Base-by-base conservation (phyloP, 2,329 filamentous ascomycete species). In the Scedosporium minutisporum region DNA sequence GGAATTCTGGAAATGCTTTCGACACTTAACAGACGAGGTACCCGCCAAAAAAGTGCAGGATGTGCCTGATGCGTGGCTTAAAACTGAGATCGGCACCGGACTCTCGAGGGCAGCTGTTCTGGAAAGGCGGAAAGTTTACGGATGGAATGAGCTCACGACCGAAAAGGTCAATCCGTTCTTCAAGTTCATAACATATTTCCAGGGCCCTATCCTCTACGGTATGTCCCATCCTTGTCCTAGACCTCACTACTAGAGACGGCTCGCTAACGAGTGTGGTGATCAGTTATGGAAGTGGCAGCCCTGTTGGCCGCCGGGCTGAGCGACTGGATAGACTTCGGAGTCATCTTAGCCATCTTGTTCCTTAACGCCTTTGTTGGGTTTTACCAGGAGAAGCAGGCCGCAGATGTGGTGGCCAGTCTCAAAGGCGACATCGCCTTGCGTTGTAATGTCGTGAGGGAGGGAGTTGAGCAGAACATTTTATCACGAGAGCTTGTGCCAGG, bases 361-460 rank as follows among this genome's bases (percentile, higher is more conserved):
- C 85, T 91, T 66, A 91, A 91, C 78, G 88, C 88, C 67, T 77
- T 87, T 66, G 88, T 90, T 73, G 88, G 88, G 79, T 91, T 87
- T 84, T 90, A 91, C 75, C 88, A 90, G 74, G 88, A 91, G 77
- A 91, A 91, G 79, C 87, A 90, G 76, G 88, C 88, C 69, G 88
- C 87, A 67, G 88, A 91, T 75, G 87, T 90, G 70, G 87, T 90
- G 70, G 87, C 87, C 63, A 84, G 80, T 66, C 78, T 91, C 65
- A 90, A 90, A 80, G 88, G 88, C 78, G 88, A 91, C 71, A 91
- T 91, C 71, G 88, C 88, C 69, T 88, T 91, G 85, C 87, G 85
- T 76, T 84, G 86, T 58, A 80, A 78, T 65, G 86, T 88, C 70
- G 76, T 90, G 68, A 87, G 88, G 70, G 81, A 89, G 71, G 87